Conservation (phyloP, 345 rosid genomes). For the Aegle marmelos region DNA sequence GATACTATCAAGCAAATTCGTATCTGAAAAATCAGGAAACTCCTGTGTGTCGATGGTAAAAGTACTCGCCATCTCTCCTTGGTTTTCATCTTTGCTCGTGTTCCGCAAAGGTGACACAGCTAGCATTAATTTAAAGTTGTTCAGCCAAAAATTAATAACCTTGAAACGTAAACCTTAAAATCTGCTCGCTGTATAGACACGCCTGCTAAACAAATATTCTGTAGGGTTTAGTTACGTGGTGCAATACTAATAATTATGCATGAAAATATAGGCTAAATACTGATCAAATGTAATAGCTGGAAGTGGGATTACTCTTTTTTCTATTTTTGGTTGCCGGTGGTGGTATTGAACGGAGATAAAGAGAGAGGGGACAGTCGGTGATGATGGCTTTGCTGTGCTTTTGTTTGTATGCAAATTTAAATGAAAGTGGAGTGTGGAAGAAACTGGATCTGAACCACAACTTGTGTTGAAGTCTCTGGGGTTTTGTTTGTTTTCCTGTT, state of each 20-base stretch:
- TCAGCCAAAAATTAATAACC: no score
- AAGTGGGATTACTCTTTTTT: not conserved
- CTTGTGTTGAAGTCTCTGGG: conserved; percentile 29
- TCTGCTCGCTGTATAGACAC: not conserved
- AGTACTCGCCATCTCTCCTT: conserved; percentile 41
- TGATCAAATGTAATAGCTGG: not conserved
- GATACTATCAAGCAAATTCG: conserved; percentile 50
- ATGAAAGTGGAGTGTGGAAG: conserved; percentile 23
- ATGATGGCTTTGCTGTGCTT: conserved; percentile 10
- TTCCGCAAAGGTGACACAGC: conserved; percentile 59
- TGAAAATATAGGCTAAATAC: not conserved
- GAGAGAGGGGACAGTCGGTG: conserved; percentile 4
- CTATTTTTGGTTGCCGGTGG: not conserved
- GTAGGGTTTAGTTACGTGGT: not conserved
- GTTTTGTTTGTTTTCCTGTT: conserved; percentile 21
- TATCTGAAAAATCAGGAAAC: conserved; percentile 50
- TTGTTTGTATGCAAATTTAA: conserved; percentile 12
- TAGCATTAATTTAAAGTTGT: conserved; percentile 49
- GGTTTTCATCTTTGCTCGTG: conserved; percentile 35
- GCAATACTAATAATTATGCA: conserved; percentile 1
- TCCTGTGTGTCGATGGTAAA: conserved; percentile 29
- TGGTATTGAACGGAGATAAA: conserved; percentile 1
- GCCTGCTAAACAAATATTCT: not conserved
- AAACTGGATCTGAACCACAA: conserved; percentile 50
- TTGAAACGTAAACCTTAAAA: not conserved